These are phyloP conservation scores for Oligophagozyma castellii DNA, from an alignment of 1,139 yeast species.

Conservation along the genomic window DNA sequence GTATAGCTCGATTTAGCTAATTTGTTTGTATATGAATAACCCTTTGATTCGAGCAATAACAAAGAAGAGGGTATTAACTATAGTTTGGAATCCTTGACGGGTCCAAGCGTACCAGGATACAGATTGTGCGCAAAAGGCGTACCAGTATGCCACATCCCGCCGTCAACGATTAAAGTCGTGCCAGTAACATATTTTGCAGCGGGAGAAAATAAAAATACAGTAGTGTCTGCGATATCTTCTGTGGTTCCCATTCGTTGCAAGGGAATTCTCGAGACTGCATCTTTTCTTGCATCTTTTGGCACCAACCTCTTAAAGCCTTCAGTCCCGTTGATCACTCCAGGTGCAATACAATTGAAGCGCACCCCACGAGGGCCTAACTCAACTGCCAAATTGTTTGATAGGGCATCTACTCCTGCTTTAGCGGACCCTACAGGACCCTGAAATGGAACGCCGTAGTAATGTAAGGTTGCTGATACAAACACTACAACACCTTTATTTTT, in stretches of 20 bases:
- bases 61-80: not conserved
- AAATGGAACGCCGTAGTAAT: slow-evolving; percentile 75
- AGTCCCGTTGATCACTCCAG: slow-evolving; percentile 72
- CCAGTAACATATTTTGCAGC: slow-evolving; percentile 76
- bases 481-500: slow-evolving; percentile 57
- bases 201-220: slow-evolving; percentile 70
- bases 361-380: slow-evolving; percentile 85
- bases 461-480: slow-evolving; percentile 77
- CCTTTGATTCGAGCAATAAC: too few relatives aligned
- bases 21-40: too few relatives aligned
- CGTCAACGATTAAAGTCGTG: slow-evolving; percentile 71
- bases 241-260: slow-evolving; percentile 65
- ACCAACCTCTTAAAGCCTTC: slow-evolving; percentile 61
- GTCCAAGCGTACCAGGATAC: slow-evolving; percentile 31
- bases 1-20: too few relatives aligned
- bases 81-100: slow-evolving; percentile 9
- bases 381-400: slow-evolving; percentile 68
- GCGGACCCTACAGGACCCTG: slow-evolving; percentile 87
- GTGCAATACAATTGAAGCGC: slow-evolving; percentile 71
- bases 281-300: slow-evolving; percentile 30
- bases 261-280: slow-evolving; percentile 42
- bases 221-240: slow-evolving; percentile 76
- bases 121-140: slow-evolving; percentile 26
- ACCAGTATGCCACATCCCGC: slow-evolving; percentile 81
- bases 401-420: slow-evolving; percentile 84